Evolutionary conservation across 2,329 filamentous ascomycete genomes (phyloP), one percentile per base, ranked within the genome.

Genomic region (Tricladium varicosporioides): DNA sequence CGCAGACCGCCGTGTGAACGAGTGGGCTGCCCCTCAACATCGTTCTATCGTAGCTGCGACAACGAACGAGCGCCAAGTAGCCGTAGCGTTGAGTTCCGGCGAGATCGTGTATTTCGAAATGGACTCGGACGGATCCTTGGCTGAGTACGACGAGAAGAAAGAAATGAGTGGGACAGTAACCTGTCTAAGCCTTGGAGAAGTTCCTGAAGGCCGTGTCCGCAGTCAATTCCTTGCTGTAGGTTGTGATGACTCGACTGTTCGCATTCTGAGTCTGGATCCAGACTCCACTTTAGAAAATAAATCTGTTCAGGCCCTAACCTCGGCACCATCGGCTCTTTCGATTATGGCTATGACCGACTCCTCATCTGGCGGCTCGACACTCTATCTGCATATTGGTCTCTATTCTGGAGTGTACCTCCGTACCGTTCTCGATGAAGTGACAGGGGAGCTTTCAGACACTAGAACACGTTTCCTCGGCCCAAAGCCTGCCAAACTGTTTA

Each of bases 51-150:
- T 97, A 48, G 91, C 93, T 8, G 95, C 93, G 33, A 88, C 93
- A 1, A 94, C 93, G 14, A 99, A 99, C 68, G 87, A 93, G 66
- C 85, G 90, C 44, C 94, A 99, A 74, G 91, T 99, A 22, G 92
- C 92, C 2, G 87, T 97, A 50, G 94, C 94, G 1, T 79, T 99
- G 22, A 97, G 92, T 70, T 97, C 92, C 8, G 93, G 93, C 40
- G 94, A 99, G 72, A 93, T 99, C 61, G 90, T 96, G 44, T 99
- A 97, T 70, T 99, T 99, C 65, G 95, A 99, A 71, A 93, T 97
- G 85, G 94, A 97, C 68, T 82, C 85, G 0, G 93, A 97, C 72
- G 92, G 92, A 31, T 89, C 89, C 2, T 79, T 97, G 32, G 91
- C 91, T 33, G 93, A 97, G 75, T 96, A 97, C 64, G 89, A 97